Conservation (phyloP, 192 early-diverging fungal species). For the Coemansia sp. region DNA sequence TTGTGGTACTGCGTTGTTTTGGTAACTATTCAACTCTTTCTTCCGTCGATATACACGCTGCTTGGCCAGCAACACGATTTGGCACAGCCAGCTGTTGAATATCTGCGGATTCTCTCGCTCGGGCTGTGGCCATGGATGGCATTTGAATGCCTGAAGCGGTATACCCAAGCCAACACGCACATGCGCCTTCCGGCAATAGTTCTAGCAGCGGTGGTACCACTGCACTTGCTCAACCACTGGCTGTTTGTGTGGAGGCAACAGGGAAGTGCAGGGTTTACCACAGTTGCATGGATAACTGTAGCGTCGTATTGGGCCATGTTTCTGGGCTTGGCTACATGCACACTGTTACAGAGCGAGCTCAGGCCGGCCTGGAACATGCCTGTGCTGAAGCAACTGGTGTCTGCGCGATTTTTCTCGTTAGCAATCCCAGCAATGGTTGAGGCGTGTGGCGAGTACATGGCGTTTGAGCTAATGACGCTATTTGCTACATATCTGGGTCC, state of each 20-base stretch:
- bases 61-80: constrained; percentile 74
- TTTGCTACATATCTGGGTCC: constrained; percentile 56
- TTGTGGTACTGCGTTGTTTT: constrained; percentile 69
- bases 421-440: constrained; percentile 74
- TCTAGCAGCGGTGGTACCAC: constrained; percentile 19
- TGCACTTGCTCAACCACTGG: constrained; percentile 70
- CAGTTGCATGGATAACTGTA: constrained; percentile 78
- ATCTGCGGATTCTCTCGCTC: constrained; percentile 64
- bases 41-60: constrained; percentile 63
- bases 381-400: constrained; percentile 49
- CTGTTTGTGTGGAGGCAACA: constrained; percentile 68
- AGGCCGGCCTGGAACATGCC: constrained; percentile 58
- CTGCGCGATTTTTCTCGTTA: constrained; percentile 51
- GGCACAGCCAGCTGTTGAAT: constrained; percentile 66
- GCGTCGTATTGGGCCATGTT: constrained; percentile 79
- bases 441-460: constrained; percentile 66
- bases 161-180: constrained; percentile 76
- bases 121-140: constrained; percentile 79
- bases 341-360: constrained; percentile 54
- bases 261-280: constrained; percentile 64
- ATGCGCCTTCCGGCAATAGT: constrained; percentile 67
- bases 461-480: constrained; percentile 55
- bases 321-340: constrained; percentile 62
- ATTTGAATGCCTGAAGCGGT: constrained; percentile 85
- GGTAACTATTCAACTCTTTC: constrained; percentile 61